These are phyloP conservation scores for Trametes pubescens DNA, from an alignment of 1,284 basidiomycete genomes.

Conservation along the genomic window DNA sequence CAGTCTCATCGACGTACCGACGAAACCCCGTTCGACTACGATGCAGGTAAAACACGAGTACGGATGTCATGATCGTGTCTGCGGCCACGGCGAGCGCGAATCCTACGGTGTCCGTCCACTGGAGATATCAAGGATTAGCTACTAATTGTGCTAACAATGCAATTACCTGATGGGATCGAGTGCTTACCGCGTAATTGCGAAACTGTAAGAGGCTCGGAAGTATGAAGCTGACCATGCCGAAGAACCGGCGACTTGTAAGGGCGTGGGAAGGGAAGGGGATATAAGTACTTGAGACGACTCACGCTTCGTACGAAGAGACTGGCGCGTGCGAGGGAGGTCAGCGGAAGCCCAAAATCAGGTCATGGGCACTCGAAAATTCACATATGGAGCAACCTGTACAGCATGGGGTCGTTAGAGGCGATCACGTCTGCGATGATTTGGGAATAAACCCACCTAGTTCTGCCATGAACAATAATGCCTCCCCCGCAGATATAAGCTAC, in stretches of 20 bases:
- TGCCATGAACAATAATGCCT: not conserved
- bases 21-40: constrained; percentile 1
- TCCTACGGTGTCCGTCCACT: not conserved
- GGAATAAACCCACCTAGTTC: not conserved
- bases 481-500: not conserved
- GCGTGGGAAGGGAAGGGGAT: no score
- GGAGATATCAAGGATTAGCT: not conserved
- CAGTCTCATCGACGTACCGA: not conserved
- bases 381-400: no score
- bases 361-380: no score
- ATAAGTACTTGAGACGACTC: no score
- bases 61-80: not conserved
- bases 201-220: not conserved
- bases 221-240: no score
- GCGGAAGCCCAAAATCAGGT: no score
- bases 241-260: no score
- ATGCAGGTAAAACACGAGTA: not conserved
- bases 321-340: no score
- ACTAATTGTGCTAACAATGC: not conserved
- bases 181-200: not conserved
- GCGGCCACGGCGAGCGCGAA: not conserved
- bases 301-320: no score
- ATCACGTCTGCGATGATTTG: no score
- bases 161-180: no score
- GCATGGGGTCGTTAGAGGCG: no score